Conservation (phyloP, 2,329 filamentous ascomycete species). For the Penicillium sp. region DNA sequence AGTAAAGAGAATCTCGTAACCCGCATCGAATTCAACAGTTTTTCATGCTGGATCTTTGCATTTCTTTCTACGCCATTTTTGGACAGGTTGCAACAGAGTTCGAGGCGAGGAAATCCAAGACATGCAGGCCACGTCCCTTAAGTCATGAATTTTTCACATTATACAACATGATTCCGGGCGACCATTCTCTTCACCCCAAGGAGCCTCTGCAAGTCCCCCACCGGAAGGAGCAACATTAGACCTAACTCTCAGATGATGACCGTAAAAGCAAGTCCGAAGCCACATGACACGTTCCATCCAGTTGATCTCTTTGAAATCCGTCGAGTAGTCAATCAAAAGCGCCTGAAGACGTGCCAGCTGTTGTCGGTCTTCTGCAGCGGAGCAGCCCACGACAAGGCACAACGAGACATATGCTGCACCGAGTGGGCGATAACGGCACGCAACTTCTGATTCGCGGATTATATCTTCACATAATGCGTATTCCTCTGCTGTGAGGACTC, state of each 20-base stretch:
- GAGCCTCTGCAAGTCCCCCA: background rate
- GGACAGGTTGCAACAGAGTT: no score
- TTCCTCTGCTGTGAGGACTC: constrained; percentile 13
- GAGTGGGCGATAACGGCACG: constrained; percentile 23
- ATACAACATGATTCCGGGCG: constrained; percentile 6
- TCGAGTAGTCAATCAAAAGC: constrained; percentile 23
- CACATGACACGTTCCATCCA: constrained; percentile 20
- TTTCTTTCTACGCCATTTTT: no score
- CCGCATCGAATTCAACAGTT: no score
- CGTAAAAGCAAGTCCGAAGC: constrained; percentile 13
- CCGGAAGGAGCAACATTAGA: background rate
- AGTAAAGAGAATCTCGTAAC: no score
- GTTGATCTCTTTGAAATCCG: constrained; percentile 21
- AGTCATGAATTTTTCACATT: background rate
- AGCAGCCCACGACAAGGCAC: constrained; percentile 24
- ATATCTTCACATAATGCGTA: constrained; percentile 16
- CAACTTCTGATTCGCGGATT: constrained; percentile 14
- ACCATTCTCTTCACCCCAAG: background rate
- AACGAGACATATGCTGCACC: constrained; percentile 24
- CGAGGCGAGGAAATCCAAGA: background rate
- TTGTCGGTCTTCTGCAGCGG: constrained; percentile 14
- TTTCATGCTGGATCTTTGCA: no score
- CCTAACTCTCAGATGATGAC: constrained; percentile 9
- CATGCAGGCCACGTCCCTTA: background rate
- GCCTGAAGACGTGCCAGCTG: constrained; percentile 15